These are phyloP conservation scores for Hericium erinaceus DNA, from an alignment of 768 basidiomycete genomes.

Conservation along the genomic window DNA sequence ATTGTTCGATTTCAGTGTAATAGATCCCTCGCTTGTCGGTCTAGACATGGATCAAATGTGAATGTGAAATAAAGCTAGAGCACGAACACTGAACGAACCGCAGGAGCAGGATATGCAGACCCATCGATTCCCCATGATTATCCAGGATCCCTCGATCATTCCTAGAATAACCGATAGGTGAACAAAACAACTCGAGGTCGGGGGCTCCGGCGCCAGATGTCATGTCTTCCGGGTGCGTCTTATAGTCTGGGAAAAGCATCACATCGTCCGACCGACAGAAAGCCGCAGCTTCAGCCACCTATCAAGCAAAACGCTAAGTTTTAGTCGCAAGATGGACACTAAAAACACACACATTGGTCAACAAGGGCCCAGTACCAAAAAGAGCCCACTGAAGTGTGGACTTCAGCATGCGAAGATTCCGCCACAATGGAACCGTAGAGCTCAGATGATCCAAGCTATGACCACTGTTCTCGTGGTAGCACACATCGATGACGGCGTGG, in stretches of 20 bases:
- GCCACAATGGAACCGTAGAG: no score
- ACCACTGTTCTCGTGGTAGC: conserved; percentile 42
- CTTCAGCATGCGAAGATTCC: neutral
- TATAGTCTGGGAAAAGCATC: conserved; percentile 29
- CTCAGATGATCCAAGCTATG: conserved; percentile 31
- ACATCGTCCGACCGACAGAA: conserved; percentile 44
- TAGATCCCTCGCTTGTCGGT: neutral
- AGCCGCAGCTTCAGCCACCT: conserved; percentile 39
- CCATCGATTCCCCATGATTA: conserved; percentile 13
- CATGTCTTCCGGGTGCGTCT: conserved; percentile 16
- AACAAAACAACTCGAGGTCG: conserved; percentile 25
- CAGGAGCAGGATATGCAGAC: conserved; percentile 20
- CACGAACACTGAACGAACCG: conserved; percentile 15
- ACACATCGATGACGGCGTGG: conserved; percentile 47
- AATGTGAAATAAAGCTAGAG: conserved; percentile 5
- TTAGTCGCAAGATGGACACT: neutral
- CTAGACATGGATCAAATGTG: neutral
- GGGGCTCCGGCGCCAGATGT: conserved; percentile 26
- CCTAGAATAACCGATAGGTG: conserved; percentile 18
- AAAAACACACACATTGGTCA: conserved; percentile 38
- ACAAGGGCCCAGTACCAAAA: conserved; percentile 38
- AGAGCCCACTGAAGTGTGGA: conserved; percentile 31
- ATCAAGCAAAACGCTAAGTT: neutral
- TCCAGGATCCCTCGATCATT: conserved; percentile 10
- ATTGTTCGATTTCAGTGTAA: conserved; percentile 1